A percentile compares a stretch with the other conserved stretches of the same genome.
These are phyloP conservation scores for Ophiocordyceps camponoti-leonardi DNA, from an alignment of 2,329 filamentous ascomycete species.

Conservation along the genomic window DNA sequence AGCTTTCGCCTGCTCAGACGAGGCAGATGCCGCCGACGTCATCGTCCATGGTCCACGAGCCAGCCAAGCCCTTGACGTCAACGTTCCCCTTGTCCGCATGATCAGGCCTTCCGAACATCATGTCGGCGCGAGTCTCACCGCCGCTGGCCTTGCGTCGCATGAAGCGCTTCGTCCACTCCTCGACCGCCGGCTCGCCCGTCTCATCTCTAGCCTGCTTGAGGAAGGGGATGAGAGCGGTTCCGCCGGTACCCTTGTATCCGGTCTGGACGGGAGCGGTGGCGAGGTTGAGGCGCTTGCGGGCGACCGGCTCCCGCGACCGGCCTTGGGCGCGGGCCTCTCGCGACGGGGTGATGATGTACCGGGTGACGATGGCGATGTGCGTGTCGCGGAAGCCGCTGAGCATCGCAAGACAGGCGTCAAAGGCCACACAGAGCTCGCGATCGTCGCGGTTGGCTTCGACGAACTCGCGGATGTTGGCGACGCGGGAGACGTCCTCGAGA, in stretches of 20 bases:
- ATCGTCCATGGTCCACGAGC: slow-evolving; percentile 79
- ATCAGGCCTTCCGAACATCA: slow-evolving; percentile 38
- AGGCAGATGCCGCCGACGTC: slow-evolving; percentile 48
- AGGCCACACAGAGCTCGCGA: slow-evolving; percentile 56
- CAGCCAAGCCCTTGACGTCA: slow-evolving; percentile 52
- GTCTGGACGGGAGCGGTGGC: slow-evolving; percentile 36
- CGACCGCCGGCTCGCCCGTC: slow-evolving; percentile 79
- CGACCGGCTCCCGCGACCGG: slow-evolving; percentile 35
- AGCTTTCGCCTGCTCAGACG: slow-evolving; percentile 17
- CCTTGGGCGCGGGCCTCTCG: slow-evolving; percentile 52
- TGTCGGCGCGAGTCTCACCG: slow-evolving; percentile 33
- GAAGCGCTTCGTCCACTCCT: slow-evolving; percentile 40
- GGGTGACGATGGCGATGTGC: slow-evolving; percentile 89
- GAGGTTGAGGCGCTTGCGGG: slow-evolving; percentile 37
- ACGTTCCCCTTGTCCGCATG: slow-evolving; percentile 25
- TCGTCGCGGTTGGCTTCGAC: slow-evolving; percentile 48
- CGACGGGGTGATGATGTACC: slow-evolving; percentile 86
- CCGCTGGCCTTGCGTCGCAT: slow-evolving; percentile 33
- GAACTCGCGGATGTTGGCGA: slow-evolving; percentile 78
- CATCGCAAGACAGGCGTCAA: slow-evolving; percentile 73
- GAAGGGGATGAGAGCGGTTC: slow-evolving; percentile 87
- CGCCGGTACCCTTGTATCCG: slow-evolving; percentile 75
- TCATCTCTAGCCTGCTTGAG: slow-evolving; percentile 93
- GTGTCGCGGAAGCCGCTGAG: slow-evolving; percentile 62
- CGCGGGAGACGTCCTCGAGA: slow-evolving; percentile 57